Evolutionary conservation across 2,329 filamentous ascomycete genomes (phyloP).

Genomic region (Fusarium gaditjirri): DNA sequence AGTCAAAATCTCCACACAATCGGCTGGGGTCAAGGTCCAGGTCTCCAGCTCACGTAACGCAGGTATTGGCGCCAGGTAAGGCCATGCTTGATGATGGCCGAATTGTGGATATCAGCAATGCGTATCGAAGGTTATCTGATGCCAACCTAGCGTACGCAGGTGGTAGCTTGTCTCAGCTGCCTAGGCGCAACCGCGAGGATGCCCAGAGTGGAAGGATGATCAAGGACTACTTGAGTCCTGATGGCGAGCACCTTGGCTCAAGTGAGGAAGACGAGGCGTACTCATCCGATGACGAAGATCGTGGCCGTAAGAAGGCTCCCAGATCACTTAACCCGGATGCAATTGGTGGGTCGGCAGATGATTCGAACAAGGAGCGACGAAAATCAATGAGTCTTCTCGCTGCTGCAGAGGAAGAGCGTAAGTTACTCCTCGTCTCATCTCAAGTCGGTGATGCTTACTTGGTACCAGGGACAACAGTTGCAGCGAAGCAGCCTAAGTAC

Average conservation of each 20-base stretch:
- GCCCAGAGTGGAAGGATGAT: slow-evolving; percentile 67
- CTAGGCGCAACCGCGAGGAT: slow-evolving; percentile 63
- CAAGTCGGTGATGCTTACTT: background rate
- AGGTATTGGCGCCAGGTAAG: slow-evolving; percentile 47
- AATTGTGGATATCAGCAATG: slow-evolving; percentile 73
- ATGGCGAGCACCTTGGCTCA: slow-evolving; percentile 73
- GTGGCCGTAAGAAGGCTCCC: slow-evolving; percentile 68
- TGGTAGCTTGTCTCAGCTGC: slow-evolving; percentile 70
- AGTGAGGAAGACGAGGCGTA: slow-evolving; percentile 76
- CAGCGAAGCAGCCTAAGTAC: slow-evolving; percentile 60
- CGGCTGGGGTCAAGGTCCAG: slow-evolving; percentile 56
- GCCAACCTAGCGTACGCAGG: slow-evolving; percentile 73
- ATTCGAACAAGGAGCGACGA: slow-evolving; percentile 52
- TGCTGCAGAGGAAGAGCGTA: slow-evolving; percentile 82
- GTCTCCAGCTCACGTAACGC: slow-evolving; percentile 44
- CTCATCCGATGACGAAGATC: slow-evolving; percentile 74
- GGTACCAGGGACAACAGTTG: slow-evolving; percentile 62
- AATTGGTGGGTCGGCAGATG: slow-evolving; percentile 50
- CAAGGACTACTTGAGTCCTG: slow-evolving; percentile 74
- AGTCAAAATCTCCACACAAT: slow-evolving; percentile 65
- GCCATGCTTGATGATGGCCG: slow-evolving; percentile 69
- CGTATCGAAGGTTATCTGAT: slow-evolving; percentile 78
- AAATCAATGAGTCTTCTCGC: slow-evolving; percentile 72
- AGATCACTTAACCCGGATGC: slow-evolving; percentile 57
- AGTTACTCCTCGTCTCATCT: slow-evolving; percentile 48